phyloP scores from a whole-genome alignment of 148 eudicot species.

The Rhododendron ferrugineum region DNA sequence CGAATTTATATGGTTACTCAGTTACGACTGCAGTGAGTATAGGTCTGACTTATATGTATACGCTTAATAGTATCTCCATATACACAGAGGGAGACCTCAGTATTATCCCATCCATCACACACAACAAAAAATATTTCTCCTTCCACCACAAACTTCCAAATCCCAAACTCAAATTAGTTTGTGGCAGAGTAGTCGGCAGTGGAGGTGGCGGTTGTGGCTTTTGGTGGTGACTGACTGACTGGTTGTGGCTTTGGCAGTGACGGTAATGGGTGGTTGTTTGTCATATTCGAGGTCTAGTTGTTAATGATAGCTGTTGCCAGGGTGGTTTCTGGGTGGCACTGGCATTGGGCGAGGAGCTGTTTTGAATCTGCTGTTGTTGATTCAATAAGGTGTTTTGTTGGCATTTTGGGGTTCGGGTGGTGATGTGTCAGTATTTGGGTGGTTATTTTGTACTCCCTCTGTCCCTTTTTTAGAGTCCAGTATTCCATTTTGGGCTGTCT shows the following conservation, averaged over 20 bases:
- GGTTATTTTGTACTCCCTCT: background rate
- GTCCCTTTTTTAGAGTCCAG: no score
- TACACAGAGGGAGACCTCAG: background rate
- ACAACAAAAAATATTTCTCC: background rate
- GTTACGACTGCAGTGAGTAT: background rate
- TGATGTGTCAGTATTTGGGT: background rate
- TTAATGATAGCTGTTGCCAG: background rate
- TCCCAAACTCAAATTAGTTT: background rate
- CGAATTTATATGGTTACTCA: background rate
- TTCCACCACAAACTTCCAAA: background rate
- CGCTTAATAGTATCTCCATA: background rate
- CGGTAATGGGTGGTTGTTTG: background rate
- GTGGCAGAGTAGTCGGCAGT: background rate
- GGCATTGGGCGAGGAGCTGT: background rate
- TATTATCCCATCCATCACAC: background rate
- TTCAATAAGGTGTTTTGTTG: background rate
- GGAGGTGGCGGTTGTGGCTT: background rate
- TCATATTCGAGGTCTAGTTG: background rate
- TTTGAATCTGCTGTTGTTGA: background rate
- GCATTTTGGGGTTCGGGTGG: background rate
- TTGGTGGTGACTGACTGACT: background rate
- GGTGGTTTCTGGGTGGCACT: background rate
- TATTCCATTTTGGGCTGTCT: no score
- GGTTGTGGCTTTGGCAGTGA: background rate
- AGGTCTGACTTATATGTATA: background rate